Conservation (phyloP, 257 asterid genomes). For the Nicotiana attenuata region DNA sequence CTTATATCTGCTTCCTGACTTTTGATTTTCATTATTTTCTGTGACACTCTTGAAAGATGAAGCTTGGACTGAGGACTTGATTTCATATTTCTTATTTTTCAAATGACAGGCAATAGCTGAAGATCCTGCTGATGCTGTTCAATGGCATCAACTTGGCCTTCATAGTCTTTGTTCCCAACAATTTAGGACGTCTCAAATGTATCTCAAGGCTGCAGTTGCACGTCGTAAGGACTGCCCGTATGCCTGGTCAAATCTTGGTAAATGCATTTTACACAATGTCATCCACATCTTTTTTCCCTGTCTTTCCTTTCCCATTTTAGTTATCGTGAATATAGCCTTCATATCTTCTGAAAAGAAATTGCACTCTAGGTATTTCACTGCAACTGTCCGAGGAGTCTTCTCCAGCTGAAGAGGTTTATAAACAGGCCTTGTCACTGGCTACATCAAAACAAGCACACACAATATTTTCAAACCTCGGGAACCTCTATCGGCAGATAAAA, state of each 20-base stretch:
- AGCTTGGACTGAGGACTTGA: background rate
- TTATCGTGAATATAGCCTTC: background rate
- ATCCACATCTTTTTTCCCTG: background rate
- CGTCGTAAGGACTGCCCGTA: conserved; percentile 68
- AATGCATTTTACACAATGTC: conserved; percentile 3
- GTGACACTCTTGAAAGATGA: background rate
- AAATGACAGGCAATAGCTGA: conserved; percentile 72
- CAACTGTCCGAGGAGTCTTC: conserved; percentile 71
- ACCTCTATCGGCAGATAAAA: conserved; percentile 66
- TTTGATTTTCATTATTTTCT: background rate
- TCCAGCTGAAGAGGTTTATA: conserved; percentile 76
- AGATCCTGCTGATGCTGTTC: conserved; percentile 92
- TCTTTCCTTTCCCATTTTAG: background rate
- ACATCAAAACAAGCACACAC: conserved; percentile 71
- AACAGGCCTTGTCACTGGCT: conserved; percentile 69
- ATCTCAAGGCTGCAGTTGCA: conserved; percentile 80
- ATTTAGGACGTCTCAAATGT: conserved; percentile 65
- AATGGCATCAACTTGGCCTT: conserved; percentile 98
- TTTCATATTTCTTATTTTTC: conserved; percentile 3
- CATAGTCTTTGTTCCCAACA: conserved; percentile 86
- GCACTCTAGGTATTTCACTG: conserved; percentile 65
- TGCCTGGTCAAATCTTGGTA: conserved; percentile 98
- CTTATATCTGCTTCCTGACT: background rate
- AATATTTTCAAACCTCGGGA: conserved; percentile 81
- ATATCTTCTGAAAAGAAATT: conserved; percentile 7